Base-by-base conservation (phyloP, 805 yeast genomes). In the Kregervanrija delftensis region DNA sequence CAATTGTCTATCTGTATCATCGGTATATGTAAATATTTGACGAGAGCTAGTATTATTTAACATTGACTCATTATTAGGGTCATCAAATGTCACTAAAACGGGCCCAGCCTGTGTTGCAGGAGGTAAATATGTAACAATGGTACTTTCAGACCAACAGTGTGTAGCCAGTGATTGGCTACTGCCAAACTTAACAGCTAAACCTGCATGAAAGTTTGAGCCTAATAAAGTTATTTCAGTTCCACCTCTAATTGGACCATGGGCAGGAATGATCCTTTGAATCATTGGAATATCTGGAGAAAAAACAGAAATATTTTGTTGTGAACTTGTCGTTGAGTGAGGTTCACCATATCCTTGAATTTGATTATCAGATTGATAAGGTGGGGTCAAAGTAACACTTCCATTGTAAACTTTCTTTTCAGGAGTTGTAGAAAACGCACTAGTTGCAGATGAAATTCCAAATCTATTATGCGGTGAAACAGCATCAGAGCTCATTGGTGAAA, bases 91-190 rank as follows among this genome's bases (percentile, higher is more conserved):
- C 3, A 93, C 97, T 45, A 86, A 70, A 2, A 93, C 99, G 52
- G 90, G 96, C 0, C 98, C 98, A 0, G 96, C 83, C 46, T 76
- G 79, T 10, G 83, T 66, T 1, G 97, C 86, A 3, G 99, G 97
- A 3, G 99, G 99, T 41, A 93, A 69, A 56, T 86, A 88, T 0
- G 98, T 88, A 2, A 93, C 96, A 43, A 93, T 85, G 0, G 99
- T 93, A 1, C 93, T 76, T 35, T 86, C 93, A 39, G 95, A 86
- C 99, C 99, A 93, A 64, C 96, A 90, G 58, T 89, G 96, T 0
- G 97, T 88, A 3, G 93, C 84, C 31, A 86, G 64, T 0, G 93
- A 88, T 47, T 74, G 68, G 58, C 80, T 81, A 11, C 83, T 79
- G 32, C 99, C 99, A 66, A 93, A 93, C 64, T 83, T 83, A 12